A percentile compares a stretch with the other conserved stretches of the same genome.
Conservation (phyloP, 2,329 filamentous ascomycete genomes). For the Arthrobotrys megalospora region DNA sequence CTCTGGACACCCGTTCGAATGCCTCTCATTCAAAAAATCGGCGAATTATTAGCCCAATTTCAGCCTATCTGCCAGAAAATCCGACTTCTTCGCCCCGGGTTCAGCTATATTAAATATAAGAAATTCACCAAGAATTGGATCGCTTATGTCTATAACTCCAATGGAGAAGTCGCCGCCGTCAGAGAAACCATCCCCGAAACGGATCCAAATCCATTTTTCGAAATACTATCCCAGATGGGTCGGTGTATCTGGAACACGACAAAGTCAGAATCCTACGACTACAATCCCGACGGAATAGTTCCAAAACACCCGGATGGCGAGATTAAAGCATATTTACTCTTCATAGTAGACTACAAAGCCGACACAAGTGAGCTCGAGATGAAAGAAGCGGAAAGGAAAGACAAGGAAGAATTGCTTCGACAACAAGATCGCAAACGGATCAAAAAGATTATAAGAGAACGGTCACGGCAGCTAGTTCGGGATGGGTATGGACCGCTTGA, state of each 20-base stretch:
- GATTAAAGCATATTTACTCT: conserved; percentile 44
- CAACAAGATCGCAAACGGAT: conserved; percentile 24
- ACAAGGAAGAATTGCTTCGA: conserved; percentile 21
- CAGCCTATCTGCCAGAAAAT: conserved; percentile 6
- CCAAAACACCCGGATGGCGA: conserved; percentile 27
- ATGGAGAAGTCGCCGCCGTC: conserved; percentile 12
- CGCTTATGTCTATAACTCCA: background rate
- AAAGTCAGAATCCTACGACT: conserved; percentile 31
- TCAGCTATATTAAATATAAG: conserved; percentile 14
- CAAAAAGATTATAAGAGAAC: conserved; percentile 21
- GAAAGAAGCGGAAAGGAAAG: conserved; percentile 27
- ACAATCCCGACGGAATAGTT: conserved; percentile 40
- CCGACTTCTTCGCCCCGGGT: conserved; percentile 26
- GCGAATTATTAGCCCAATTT: conserved; percentile 5
- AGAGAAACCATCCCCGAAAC: background rate
- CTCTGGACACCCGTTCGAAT: conserved; percentile 1
- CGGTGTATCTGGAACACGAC: conserved; percentile 36
- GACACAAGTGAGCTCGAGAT: background rate
- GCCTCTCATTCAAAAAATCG: conserved; percentile 19
- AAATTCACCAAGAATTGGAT: conserved; percentile 43
- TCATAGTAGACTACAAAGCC: conserved; percentile 45
- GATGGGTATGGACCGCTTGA: conserved; percentile 27
- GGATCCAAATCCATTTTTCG: background rate
- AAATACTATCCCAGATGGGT: conserved; percentile 32
- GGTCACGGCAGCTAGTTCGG: conserved; percentile 1